A percentile compares a stretch with the other conserved stretches of the same genome.
phyloP scores from a whole-genome alignment of 805 yeast genomes.

The Kuraishia ogatae region DNA sequence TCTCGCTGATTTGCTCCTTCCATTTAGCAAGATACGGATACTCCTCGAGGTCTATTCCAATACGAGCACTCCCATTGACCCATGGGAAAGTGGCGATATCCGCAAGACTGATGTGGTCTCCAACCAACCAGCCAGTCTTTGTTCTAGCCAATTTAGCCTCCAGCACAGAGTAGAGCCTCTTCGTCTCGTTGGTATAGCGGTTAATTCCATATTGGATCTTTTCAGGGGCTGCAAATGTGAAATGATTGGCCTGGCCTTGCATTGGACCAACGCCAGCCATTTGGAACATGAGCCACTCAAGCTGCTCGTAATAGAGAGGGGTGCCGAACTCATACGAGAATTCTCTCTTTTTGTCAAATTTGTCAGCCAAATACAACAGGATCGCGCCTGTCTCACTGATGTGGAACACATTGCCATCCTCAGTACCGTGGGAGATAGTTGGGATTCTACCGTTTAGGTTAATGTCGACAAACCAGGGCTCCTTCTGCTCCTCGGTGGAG shows the following conservation, averaged over 20 bases:
- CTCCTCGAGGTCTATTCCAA: slow-evolving; percentile 23
- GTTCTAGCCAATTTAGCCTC: slow-evolving; percentile 38
- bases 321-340: slow-evolving; percentile 30
- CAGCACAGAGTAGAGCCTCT: slow-evolving; percentile 44
- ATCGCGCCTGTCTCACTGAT: slow-evolving; percentile 58
- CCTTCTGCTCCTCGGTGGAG: slow-evolving; percentile 35
- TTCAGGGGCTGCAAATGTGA: slow-evolving; percentile 34
- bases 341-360: slow-evolving; percentile 47
- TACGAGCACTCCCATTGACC: slow-evolving; percentile 19
- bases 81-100: slow-evolving; percentile 46
- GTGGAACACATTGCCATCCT: slow-evolving; percentile 32
- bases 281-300: slow-evolving; percentile 48
- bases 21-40: slow-evolving; percentile 34
- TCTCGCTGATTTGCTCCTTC: slow-evolving; percentile 23
- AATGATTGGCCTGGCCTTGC: slow-evolving; percentile 54
- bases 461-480: slow-evolving; percentile 45
- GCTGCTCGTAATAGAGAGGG: slow-evolving; percentile 38
- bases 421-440: slow-evolving; percentile 30
- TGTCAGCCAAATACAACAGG: slow-evolving; percentile 48
- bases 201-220: slow-evolving; percentile 45
- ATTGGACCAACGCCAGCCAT: slow-evolving; percentile 54
- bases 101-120: slow-evolving; percentile 49
- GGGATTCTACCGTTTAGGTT: slow-evolving; percentile 64
- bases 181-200: slow-evolving; percentile 42
- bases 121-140: slow-evolving; percentile 46